Base-by-base conservation (phyloP, 148 eudicot species). In the Diospyros lotus region DNA sequence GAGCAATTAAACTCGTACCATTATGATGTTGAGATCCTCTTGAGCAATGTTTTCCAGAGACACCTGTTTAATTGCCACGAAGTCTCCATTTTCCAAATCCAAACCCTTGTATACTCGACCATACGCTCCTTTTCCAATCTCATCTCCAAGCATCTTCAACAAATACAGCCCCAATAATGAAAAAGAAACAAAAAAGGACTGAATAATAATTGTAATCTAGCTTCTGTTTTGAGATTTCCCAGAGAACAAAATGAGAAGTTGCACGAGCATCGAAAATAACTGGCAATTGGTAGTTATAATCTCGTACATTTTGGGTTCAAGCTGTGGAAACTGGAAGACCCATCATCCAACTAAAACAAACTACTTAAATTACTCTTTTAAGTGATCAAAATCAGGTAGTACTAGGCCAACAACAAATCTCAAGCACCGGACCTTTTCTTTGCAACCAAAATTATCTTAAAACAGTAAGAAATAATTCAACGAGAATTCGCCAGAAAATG, bases 41-140 rank as follows among this genome's bases (percentile, higher is more conserved):
- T 96, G 99, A 71, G 89, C 93, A 75, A 96, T 96, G 81, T 96
- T 96, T 82, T 96, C 97, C 82, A 96, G 80, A 13, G 99, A 96
- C 44, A 96, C 99, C 73, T 96, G 99, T 80, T 96, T 96, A 70
- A 96, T 93, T 18, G 99, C 99, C 77, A 96, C 99, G 80, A 93
- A 96, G 78, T 93, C 99, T 79, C 98, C 99, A 86, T 96, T 96
- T 80, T 89, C 93, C 93, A 96, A 89, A 86, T 93, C 99, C 89
- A 96, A 82, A 59, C 99, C 99, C 83, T 96, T 93, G 89, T 96
- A 96, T 6, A 96, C 99, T 83, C 99, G 89, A 48, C 99, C 98
- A 80, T 96, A 93, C 10, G 99, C 99, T 66, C 99, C 99, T 87
- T 96, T 96, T 67, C 99, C 99, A 63, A 96, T 96, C 83, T 96